Percentiles rank a stretch among this genome's conserved stretches.
Conservation (phyloP, 208 protist species). For the Endotrypanum monterogeii region DNA sequence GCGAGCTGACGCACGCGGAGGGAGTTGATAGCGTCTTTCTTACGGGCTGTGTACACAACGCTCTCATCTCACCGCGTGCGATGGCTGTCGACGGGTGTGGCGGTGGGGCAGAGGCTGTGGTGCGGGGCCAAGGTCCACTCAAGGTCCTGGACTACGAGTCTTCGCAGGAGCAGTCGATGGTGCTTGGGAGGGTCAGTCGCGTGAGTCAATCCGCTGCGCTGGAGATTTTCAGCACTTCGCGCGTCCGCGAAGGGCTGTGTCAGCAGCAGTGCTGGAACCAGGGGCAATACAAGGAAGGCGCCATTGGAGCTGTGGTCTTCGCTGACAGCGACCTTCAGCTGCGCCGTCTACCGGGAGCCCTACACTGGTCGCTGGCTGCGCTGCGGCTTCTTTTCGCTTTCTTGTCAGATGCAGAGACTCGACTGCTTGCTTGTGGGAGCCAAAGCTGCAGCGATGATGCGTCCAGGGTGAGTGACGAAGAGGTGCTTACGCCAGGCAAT, state of each 20-base stretch:
- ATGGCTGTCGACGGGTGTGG: not conserved
- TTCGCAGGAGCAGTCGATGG: conserved; percentile 28
- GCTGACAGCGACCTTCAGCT: conserved; percentile 16
- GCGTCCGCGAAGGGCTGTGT: conserved; percentile 17
- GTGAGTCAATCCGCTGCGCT: conserved; percentile 14
- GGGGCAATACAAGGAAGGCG: not conserved
- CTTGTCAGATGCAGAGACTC: conserved; percentile 15
- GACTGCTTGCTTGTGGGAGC: not conserved
- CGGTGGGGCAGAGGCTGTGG: not conserved
- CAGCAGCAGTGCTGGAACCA: not conserved
- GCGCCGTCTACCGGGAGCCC: conserved; percentile 27
- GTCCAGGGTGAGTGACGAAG: not conserved
- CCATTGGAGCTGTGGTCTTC: conserved; percentile 2
- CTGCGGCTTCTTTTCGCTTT: conserved; percentile 28
- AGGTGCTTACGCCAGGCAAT: not conserved
- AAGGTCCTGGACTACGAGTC: conserved; percentile 39
- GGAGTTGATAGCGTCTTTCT: conserved; percentile 24
- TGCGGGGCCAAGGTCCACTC: conserved; percentile 18
- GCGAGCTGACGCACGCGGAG: conserved; percentile 23
- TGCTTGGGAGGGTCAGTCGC: conserved; percentile 23
- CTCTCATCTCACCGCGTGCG: conserved; percentile 13
- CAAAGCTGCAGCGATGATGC: not conserved
- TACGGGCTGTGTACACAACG: conserved; percentile 29
- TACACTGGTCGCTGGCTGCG: conserved; percentile 24
- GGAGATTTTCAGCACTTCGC: conserved; percentile 18